A percentile compares a stretch with the other conserved stretches of the same genome.
Conservation (phyloP, 2,329 filamentous ascomycete genomes). For the Paraphaeosphaeria minitans region DNA sequence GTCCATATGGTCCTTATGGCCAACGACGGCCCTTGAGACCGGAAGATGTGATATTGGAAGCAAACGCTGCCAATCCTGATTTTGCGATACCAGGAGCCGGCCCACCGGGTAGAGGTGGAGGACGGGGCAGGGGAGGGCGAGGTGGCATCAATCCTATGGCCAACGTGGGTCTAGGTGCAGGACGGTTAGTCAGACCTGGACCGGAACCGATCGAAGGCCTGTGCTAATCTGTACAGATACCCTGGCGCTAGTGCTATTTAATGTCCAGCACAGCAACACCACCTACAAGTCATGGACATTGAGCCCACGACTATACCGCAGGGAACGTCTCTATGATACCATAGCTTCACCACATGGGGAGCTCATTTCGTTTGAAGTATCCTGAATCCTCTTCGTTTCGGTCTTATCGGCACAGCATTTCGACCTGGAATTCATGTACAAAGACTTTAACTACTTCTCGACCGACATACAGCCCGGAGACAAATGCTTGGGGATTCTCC, state of each 20-base stretch:
- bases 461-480: background rate
- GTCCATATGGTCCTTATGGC: constrained; percentile 42
- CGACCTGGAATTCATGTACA: background rate
- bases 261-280: constrained; percentile 1
- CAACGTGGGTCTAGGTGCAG: constrained; percentile 33
- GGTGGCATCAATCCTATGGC: constrained; percentile 30
- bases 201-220: background rate
- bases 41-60: constrained; percentile 74
- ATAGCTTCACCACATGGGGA: background rate
- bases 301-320: background rate
- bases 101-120: constrained; percentile 40
- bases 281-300: background rate
- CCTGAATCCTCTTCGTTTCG: background rate
- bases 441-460: background rate
- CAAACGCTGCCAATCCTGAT: constrained; percentile 72
- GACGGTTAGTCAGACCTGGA: constrained; percentile 18
- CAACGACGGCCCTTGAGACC: constrained; percentile 52
- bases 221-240: constrained; percentile 20
- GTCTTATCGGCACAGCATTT: background rate
- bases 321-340: background rate
- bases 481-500: background rate
- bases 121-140: constrained; percentile 38
- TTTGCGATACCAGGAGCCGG: constrained; percentile 70
- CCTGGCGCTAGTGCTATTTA: constrained; percentile 42
- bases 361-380: background rate